These are phyloP conservation scores for Neurospora sublineolata DNA, from an alignment of 495 filamentous ascomycete genomes.

Conservation along the genomic window DNA sequence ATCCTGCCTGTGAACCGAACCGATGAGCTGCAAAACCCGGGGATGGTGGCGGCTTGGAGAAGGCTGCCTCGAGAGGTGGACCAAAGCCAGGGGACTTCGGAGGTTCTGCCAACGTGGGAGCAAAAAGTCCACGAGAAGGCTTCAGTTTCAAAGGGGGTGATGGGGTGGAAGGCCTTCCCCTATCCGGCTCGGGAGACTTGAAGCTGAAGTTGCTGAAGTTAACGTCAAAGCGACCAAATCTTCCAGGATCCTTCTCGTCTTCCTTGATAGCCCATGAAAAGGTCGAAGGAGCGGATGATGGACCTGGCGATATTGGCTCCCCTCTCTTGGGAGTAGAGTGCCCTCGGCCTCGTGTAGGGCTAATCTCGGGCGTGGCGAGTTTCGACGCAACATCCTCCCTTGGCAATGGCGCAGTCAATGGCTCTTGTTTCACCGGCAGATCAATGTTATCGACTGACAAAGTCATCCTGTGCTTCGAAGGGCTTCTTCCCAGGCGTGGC, in stretches of 20 bases:
- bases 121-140: conserved; percentile 16
- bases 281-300: conserved; percentile 45
- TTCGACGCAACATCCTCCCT: conserved; percentile 23
- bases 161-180: conserved; percentile 13
- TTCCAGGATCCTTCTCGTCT: conserved; percentile 27
- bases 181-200: conserved; percentile 12
- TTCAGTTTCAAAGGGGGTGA: conserved; percentile 19
- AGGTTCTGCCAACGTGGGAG: conserved; percentile 4
- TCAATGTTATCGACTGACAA: conserved; percentile 41
- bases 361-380: conserved; percentile 15
- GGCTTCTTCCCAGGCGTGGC: conserved; percentile 33
- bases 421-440: conserved; percentile 27
- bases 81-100: conserved; percentile 11
- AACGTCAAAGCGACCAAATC: conserved; percentile 29
- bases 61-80: conserved; percentile 8
- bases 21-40: conserved; percentile 30
- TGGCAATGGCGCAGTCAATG: conserved; percentile 40
- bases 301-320: conserved; percentile 42
- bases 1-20: conserved; percentile 18
- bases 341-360: conserved; percentile 24
- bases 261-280: conserved; percentile 40
- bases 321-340: conserved; percentile 29
- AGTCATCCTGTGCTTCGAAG: conserved; percentile 40
- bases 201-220: conserved; percentile 11
- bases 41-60: conserved; percentile 25